phyloP scores from a whole-genome alignment of 1,139 yeast genomes.

The Pichia sp. region DNA sequence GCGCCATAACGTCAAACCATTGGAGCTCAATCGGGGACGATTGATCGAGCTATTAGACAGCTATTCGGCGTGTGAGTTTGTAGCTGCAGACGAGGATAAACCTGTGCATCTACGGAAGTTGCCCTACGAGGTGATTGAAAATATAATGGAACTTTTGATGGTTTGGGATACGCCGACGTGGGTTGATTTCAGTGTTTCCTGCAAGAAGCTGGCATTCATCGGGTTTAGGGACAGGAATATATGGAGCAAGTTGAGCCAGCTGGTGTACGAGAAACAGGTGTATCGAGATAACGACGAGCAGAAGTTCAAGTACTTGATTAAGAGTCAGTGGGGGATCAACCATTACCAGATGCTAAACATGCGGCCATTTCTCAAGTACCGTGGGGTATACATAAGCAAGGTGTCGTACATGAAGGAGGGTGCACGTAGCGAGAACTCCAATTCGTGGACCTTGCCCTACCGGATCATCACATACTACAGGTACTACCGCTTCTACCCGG shows the following conservation, averaged over 20 bases:
- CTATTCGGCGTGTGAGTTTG: slow-evolving; percentile 34
- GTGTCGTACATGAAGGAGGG: slow-evolving; percentile 84
- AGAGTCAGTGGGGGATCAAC: slow-evolving; percentile 40
- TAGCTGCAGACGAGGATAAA: slow-evolving; percentile 36
- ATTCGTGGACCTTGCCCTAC: slow-evolving; percentile 72
- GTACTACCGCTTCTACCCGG: slow-evolving; percentile 73
- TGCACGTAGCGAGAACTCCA: slow-evolving; percentile 57
- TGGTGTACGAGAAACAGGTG: slow-evolving; percentile 54
- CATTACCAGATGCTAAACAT: slow-evolving; percentile 51
- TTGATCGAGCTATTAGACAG: slow-evolving; percentile 35
- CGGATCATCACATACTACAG: slow-evolving; percentile 85
- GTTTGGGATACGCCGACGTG: slow-evolving; percentile 60
- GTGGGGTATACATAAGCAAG: slow-evolving; percentile 82
- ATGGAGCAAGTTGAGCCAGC: slow-evolving; percentile 53
- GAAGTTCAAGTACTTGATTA: slow-evolving; percentile 34
- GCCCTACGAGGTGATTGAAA: slow-evolving; percentile 61
- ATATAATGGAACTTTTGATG: slow-evolving; percentile 48
- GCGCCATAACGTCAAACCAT: slow-evolving; percentile 26
- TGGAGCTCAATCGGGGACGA: slow-evolving; percentile 35
- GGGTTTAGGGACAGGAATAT: slow-evolving; percentile 53
- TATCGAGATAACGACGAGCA: slow-evolving; percentile 37
- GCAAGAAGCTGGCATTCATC: slow-evolving; percentile 57
- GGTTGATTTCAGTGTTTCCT: slow-evolving; percentile 58
- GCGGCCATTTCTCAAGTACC: slow-evolving; percentile 70
- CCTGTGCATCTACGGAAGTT: slow-evolving; percentile 55